These are phyloP conservation scores for Carex kokanica DNA, from an alignment of 176 grass and related monocot species.

Conservation along the genomic window DNA sequence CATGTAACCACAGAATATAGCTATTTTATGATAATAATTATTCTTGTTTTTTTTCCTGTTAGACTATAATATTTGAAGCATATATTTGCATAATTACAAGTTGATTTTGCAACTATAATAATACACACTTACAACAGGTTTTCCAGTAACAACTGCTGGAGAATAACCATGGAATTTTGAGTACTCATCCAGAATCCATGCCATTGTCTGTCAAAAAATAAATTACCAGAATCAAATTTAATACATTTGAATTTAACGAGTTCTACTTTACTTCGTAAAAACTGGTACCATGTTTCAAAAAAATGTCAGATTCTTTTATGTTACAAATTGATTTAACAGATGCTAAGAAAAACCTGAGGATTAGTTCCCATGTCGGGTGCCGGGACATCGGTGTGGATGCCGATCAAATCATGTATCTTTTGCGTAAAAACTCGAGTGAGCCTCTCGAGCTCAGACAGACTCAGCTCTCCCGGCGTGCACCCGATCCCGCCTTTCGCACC, in stretches of 20 bases:
- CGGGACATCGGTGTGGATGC: slow-evolving; percentile 49
- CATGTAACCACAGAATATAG: background rate
- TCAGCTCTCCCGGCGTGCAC: slow-evolving; percentile 41
- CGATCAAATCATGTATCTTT: slow-evolving; percentile 55
- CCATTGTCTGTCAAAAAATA: slow-evolving; percentile 37
- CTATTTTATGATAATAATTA: background rate
- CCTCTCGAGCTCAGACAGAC: slow-evolving; percentile 42
- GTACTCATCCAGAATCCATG: slow-evolving; percentile 59
- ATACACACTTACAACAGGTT: slow-evolving; percentile 43
- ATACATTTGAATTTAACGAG: background rate
- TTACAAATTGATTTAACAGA: background rate
- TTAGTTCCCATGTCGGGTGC: slow-evolving; percentile 56
- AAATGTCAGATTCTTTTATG: background rate
- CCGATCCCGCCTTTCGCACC: slow-evolving; percentile 57
- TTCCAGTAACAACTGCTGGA: slow-evolving; percentile 49
- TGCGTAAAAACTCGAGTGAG: slow-evolving; percentile 48
- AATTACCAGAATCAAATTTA: background rate
- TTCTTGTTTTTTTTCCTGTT: background rate
- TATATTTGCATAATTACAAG: background rate
- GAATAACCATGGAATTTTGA: slow-evolving; percentile 60
- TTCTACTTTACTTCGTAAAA: background rate
- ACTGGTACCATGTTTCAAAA: background rate
- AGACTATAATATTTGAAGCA: background rate
- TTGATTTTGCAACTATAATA: background rate
- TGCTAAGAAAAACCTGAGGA: slow-evolving; percentile 30